Evolutionary conservation across 1,139 yeast genomes (phyloP), one percentile per base, ranked within the genome.

Genomic region (Sugiyamaella grinbergsii): DNA sequence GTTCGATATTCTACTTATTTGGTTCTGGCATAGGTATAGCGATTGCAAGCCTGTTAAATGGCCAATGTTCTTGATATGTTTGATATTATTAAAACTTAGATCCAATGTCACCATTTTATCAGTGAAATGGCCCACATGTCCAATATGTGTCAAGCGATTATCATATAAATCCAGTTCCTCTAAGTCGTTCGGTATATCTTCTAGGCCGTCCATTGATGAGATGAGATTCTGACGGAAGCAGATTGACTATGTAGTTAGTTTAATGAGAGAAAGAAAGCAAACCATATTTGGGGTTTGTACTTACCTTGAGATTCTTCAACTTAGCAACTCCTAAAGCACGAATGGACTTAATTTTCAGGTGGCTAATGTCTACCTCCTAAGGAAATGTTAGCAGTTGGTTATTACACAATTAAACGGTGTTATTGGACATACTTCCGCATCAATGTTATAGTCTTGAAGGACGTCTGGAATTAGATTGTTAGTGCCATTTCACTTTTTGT

Each of bases 131-230:
- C 78, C 80, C 37, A 89, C 67, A 59, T 79, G 82, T 13, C 93
- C 85, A 49, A 93, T 88, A 64, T 91, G 97, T 56, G 85, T 82
- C 59, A 94, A 85, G 59, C 96, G 74, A 70, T 94, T 94, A 69
- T 94, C 98, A 65, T 94, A 94, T 32, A 91, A 75, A 66, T 93
- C 98, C 57, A 94, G 72, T 58, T 90, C 95, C 58, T 81, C 87
- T 60, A 93, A 62, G 0, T 74, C 74, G 1, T 76, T 80, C 23
- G 79, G 77, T 18, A 91, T 66, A 2, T 75, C 79, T 55, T 83
- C 88, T 11, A 90, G 74, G 11, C 82, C 94, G 42, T 82, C 79
- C 45, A 91, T 76, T 16, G 86, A 80, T 29, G 87, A 82, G 41
- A 94, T 73, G 55, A 89, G 72, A 67, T 94, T 94, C 64, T 91